A percentile compares a stretch with the other conserved stretches of the same genome.
phyloP scores from a whole-genome alignment of 2,329 filamentous ascomycete species.

The Exophiala alcalophila region DNA sequence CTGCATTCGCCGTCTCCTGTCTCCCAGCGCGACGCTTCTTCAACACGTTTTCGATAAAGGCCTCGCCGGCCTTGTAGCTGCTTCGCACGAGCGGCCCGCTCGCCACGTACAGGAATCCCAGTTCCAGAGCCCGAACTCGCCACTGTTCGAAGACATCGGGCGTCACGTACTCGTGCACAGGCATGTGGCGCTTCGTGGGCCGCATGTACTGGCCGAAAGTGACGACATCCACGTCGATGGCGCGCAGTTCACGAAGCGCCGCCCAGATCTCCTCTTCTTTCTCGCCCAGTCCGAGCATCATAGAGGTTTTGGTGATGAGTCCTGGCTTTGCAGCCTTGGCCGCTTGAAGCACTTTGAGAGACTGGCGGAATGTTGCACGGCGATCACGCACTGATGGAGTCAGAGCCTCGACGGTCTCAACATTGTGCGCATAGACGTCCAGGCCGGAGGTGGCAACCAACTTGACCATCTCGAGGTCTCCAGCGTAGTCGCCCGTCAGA shows the following conservation, averaged over 20 bases:
- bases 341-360: constrained; percentile 71
- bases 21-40: constrained; percentile 62
- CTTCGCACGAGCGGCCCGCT: constrained; percentile 89
- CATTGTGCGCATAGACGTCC: constrained; percentile 95
- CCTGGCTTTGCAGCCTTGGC: constrained; percentile 74
- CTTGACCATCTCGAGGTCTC: constrained; percentile 81
- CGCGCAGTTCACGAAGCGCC: constrained; percentile 74
- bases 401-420: constrained; percentile 89
- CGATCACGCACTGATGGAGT: constrained; percentile 89
- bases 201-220: constrained; percentile 99
- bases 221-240: constrained; percentile 82
- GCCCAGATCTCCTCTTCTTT: constrained; percentile 81
- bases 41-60: constrained; percentile 97
- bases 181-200: constrained; percentile 94
- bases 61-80: constrained; percentile 96
- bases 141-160: constrained; percentile 89
- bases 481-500: constrained; percentile 74
- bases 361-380: constrained; percentile 84
- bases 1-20: constrained; percentile 32
- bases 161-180: constrained; percentile 92
- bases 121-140: constrained; percentile 81
- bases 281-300: constrained; percentile 95
- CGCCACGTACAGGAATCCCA: constrained; percentile 96
- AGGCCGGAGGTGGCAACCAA: constrained; percentile 82
- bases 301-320: constrained; percentile 96